A percentile compares a stretch with the other conserved stretches of the same genome.
These are phyloP conservation scores for Tulasnella sp. DNA, from an alignment of 768 basidiomycete species.

Conservation along the genomic window DNA sequence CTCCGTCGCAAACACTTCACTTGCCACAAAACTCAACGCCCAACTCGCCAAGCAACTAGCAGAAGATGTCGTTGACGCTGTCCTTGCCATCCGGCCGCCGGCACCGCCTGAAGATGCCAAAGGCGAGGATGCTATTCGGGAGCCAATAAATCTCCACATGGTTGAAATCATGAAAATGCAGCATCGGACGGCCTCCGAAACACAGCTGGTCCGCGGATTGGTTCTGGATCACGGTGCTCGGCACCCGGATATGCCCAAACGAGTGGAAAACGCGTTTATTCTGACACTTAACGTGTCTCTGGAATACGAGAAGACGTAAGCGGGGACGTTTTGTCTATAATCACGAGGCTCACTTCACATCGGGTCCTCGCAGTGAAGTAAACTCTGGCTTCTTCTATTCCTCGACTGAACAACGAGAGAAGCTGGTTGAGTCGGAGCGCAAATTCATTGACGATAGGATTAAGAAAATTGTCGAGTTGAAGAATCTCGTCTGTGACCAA, in stretches of 20 bases:
- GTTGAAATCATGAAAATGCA: constrained; percentile 99
- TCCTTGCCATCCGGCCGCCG: constrained; percentile 76
- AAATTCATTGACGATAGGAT: constrained; percentile 92
- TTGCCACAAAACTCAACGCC: constrained; percentile 88
- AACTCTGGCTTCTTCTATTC: constrained; percentile 99
- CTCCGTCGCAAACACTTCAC: constrained; percentile 92
- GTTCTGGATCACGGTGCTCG: constrained; percentile 97
- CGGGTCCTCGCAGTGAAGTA: constrained; percentile 70
- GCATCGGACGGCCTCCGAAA: constrained; percentile 96
- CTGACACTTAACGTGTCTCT: constrained; percentile 95
- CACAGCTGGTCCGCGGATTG: constrained; percentile 90
- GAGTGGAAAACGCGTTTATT: constrained; percentile 94
- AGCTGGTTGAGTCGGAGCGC: constrained; percentile 96
- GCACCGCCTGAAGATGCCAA: constrained; percentile 52
- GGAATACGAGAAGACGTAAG: constrained; percentile 99
- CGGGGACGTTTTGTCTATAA: constrained; percentile 35
- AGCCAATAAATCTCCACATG: constrained; percentile 99
- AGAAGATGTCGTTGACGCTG: constrained; percentile 93
- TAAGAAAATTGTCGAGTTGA: constrained; percentile 94
- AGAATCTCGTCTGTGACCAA: constrained; percentile 95
- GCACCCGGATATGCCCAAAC: constrained; percentile 99
- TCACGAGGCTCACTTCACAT: constrained; percentile 35
- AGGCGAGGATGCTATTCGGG: constrained; percentile 74
- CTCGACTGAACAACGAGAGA: constrained; percentile 96
- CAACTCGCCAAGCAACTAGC: constrained; percentile 84